Percentiles rank a stretch among this genome's conserved stretches.
phyloP scores from a whole-genome alignment of 2,329 filamentous ascomycete genomes.

The Aspergillus sp. region DNA sequence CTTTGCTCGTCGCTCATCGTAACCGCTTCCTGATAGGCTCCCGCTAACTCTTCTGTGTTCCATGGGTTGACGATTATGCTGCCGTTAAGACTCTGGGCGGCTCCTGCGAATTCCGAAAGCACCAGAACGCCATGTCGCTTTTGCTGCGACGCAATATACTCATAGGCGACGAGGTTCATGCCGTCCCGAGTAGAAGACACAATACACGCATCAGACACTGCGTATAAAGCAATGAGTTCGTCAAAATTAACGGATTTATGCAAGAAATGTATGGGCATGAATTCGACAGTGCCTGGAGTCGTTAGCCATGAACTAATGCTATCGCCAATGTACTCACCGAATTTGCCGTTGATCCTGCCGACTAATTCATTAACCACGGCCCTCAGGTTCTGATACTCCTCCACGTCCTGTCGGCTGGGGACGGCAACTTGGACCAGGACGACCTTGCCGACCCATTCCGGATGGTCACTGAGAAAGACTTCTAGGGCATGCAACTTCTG shows the following conservation, averaged over 20 bases:
- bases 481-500: slow-evolving; percentile 96
- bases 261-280: slow-evolving; percentile 98
- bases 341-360: slow-evolving; percentile 92
- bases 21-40: slow-evolving; percentile 90
- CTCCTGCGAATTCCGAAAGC: slow-evolving; percentile 91
- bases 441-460: slow-evolving; percentile 96
- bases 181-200: slow-evolving; percentile 94
- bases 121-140: slow-evolving; percentile 89
- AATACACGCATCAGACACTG: slow-evolving; percentile 82
- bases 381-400: slow-evolving; percentile 93
- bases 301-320: slow-evolving; percentile 6
- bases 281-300: slow-evolving; percentile 71
- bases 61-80: slow-evolving; percentile 94
- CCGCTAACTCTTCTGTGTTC: slow-evolving; percentile 93
- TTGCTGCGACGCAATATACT: slow-evolving; percentile 91
- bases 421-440: slow-evolving; percentile 94
- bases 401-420: slow-evolving; percentile 87
- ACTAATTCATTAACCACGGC: slow-evolving; percentile 95
- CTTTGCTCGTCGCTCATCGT: slow-evolving; percentile 90
- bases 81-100: slow-evolving; percentile 87
- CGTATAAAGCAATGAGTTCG: slow-evolving; percentile 87
- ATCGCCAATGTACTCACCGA: slow-evolving; percentile 45
- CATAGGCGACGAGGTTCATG: slow-evolving; percentile 97
- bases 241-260: slow-evolving; percentile 94
- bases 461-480: slow-evolving; percentile 92